phyloP scores from a whole-genome alignment of 371 early-diverging fungal species.

The Gilbertella persicaria region DNA sequence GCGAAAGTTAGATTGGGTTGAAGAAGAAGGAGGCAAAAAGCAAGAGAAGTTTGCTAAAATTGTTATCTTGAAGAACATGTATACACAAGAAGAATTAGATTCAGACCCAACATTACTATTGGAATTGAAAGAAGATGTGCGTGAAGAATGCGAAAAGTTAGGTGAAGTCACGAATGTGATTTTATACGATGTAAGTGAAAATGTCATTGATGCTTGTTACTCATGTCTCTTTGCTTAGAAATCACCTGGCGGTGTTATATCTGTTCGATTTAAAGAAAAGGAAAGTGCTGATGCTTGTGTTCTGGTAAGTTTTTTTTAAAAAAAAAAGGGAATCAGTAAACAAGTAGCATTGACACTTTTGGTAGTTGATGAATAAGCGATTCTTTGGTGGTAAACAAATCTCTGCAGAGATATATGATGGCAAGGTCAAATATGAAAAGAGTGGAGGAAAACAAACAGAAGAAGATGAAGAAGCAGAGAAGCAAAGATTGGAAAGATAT shows the following conservation, averaged over 20 bases:
- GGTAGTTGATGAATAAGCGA: slow-evolving; percentile 87
- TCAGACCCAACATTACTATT: slow-evolving; percentile 85
- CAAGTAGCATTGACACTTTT: neutral
- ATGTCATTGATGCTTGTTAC: neutral
- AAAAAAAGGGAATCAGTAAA: neutral
- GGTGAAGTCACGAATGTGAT: slow-evolving; percentile 93
- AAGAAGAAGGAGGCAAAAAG: slow-evolving; percentile 72
- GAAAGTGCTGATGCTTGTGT: slow-evolving; percentile 82
- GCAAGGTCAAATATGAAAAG: slow-evolving; percentile 67
- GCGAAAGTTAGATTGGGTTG: slow-evolving; percentile 92
- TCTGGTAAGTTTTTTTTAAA: slow-evolving; percentile 45
- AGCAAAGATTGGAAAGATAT: slow-evolving; percentile 74
- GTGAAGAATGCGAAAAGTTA: slow-evolving; percentile 89
- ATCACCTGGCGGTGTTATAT: slow-evolving; percentile 86
- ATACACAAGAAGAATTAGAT: slow-evolving; percentile 85
- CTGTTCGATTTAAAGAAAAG: slow-evolving; percentile 84
- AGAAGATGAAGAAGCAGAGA: slow-evolving; percentile 72
- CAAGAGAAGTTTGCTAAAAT: slow-evolving; percentile 77
- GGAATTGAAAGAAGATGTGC: slow-evolving; percentile 92
- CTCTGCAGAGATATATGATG: slow-evolving; percentile 81
- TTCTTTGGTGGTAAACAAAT: slow-evolving; percentile 88
- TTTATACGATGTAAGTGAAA: slow-evolving; percentile 75
- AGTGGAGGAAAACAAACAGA: slow-evolving; percentile 49
- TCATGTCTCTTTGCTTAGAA: slow-evolving; percentile 39
- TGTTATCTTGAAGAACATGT: slow-evolving; percentile 94